Evolutionary conservation across 495 filamentous ascomycete species (phyloP).

Genomic region (Pseudotulostoma volvatum): DNA sequence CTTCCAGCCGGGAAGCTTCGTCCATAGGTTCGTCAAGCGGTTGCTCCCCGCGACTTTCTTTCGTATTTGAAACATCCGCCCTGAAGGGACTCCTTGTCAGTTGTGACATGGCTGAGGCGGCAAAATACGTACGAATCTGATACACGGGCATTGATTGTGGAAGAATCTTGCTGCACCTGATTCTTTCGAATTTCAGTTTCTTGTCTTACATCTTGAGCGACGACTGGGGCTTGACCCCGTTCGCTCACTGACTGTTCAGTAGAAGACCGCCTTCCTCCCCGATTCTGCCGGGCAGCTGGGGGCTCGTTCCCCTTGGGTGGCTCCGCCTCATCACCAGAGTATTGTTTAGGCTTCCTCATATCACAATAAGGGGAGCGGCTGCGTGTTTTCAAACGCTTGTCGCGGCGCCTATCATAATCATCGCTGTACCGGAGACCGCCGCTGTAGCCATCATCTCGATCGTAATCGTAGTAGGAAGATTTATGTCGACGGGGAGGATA

Average conservation of each 20-base stretch:
- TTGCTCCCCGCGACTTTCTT: too few relatives aligned
- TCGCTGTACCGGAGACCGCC: conserved; percentile 36
- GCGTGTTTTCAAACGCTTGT: conserved; percentile 49
- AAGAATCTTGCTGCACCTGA: conserved; percentile 36
- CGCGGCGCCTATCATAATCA: conserved; percentile 40
- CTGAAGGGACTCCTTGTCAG: conserved; percentile 8
- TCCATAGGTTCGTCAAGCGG: conserved; percentile 41
- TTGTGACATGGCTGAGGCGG: not conserved
- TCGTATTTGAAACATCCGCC: conserved; percentile 3
- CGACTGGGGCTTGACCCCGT: conserved; percentile 37
- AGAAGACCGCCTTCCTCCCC: conserved; percentile 24
- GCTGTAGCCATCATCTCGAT: conserved; percentile 37
- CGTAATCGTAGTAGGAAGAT: conserved; percentile 50
- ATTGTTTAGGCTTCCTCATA: conserved; percentile 26
- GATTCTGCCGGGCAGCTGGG: conserved; percentile 10
- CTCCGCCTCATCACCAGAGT: conserved; percentile 23
- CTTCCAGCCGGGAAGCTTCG: conserved; percentile 67
- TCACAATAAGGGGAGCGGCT: conserved; percentile 41
- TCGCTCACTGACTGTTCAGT: conserved; percentile 54
- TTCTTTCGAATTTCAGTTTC: conserved; percentile 53
- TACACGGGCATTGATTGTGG: conserved; percentile 8
- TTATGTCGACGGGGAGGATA: conserved; percentile 18
- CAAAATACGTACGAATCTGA: conserved; percentile 28
- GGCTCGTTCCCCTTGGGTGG: conserved; percentile 9
- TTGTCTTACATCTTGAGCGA: conserved; percentile 39